These are phyloP conservation scores for Funneliformis caledonium DNA, from an alignment of 371 early-diverging fungal genomes.

Conservation along the genomic window DNA sequence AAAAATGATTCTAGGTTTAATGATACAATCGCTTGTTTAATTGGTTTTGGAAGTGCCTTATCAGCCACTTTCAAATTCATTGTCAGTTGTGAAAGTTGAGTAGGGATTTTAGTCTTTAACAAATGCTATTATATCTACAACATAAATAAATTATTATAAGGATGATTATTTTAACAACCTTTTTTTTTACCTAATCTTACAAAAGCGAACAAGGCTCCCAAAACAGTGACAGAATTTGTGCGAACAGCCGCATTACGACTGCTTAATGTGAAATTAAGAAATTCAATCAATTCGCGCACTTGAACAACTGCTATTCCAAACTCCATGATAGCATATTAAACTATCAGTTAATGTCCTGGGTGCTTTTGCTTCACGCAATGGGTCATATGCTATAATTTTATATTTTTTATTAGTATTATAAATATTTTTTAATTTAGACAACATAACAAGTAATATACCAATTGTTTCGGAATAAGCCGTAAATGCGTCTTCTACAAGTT, in stretches of 20 bases:
- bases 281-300: slow-evolving; percentile 81
- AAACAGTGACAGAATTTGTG: slow-evolving; percentile 72
- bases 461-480: slow-evolving; percentile 77
- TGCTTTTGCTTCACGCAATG: slow-evolving; percentile 79
- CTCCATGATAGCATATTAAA: slow-evolving; percentile 78
- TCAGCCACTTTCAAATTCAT: slow-evolving; percentile 90
- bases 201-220: slow-evolving; percentile 82
- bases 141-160: neutral
- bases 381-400: slow-evolving; percentile 62
- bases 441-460: slow-evolving; percentile 58
- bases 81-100: slow-evolving; percentile 82
- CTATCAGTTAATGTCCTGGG: slow-evolving; percentile 91
- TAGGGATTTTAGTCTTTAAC: slow-evolving; percentile 84
- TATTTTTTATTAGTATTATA: neutral
- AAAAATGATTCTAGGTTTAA: neutral
- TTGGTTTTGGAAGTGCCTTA: slow-evolving; percentile 77
- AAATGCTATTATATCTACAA: slow-evolving; percentile 61
- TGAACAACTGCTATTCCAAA: slow-evolving; percentile 85
- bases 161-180: neutral
- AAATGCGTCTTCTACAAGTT: slow-evolving; percentile 79
- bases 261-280: slow-evolving; percentile 72
- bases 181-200: slow-evolving; percentile 75
- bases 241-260: slow-evolving; percentile 88
- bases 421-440: neutral
- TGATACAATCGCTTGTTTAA: slow-evolving; percentile 51